Evolutionary conservation across 2,329 filamentous ascomycete genomes (phyloP), one percentile per base, ranked within the genome.

Genomic region (Fusarium pseudoanthophilum): DNA sequence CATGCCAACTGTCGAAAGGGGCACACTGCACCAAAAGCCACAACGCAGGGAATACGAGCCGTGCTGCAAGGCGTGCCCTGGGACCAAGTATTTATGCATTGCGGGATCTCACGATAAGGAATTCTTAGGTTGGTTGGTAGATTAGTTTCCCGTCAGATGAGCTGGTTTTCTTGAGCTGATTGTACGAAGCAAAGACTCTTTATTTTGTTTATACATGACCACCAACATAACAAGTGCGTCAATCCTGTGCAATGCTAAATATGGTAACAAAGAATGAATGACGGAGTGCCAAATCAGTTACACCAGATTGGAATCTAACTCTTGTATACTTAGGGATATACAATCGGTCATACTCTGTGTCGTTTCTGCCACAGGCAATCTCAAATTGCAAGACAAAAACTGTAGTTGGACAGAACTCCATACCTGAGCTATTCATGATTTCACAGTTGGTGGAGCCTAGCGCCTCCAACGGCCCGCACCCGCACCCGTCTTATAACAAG

Each of bases 391-490:
- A 40, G 7, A 13, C 13, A n/a, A 20, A 2, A 28, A 28, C 39
- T 32, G 30, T n/a, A 40, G 34, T 21, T 28, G 7, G 51, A 2
- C n/a, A 34, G 51, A 53, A 28, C 51, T 30, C 26, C 13, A 11
- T 14, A 7, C 18, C 24, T 24, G 40, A n/a, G n/a, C 40, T 37
- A 11, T 21, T 26, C 3, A 21, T 26, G 34, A 28, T 13, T 7
- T 34, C 30, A 20, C n/a, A 40, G n/a, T 48, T 30, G 39, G 36
- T 65, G 65, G 67, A 64, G 40, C 42, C n/a, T 70, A 64, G 72
- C 72, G 62, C 64, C 46, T n/a, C 48, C 26, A 62, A 49, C 72
- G 72, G 72, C 61, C 69, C 72, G 72, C 46, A 74, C 68, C 71
- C 61, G 49, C 36, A 21, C 61, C 16, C 39, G 40, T 46, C 49